A percentile compares a stretch with the other conserved stretches of the same genome.
These are phyloP conservation scores for Paraphaeosphaeria sporulosa DNA, from an alignment of 2,329 filamentous ascomycete species.

Conservation along the genomic window DNA sequence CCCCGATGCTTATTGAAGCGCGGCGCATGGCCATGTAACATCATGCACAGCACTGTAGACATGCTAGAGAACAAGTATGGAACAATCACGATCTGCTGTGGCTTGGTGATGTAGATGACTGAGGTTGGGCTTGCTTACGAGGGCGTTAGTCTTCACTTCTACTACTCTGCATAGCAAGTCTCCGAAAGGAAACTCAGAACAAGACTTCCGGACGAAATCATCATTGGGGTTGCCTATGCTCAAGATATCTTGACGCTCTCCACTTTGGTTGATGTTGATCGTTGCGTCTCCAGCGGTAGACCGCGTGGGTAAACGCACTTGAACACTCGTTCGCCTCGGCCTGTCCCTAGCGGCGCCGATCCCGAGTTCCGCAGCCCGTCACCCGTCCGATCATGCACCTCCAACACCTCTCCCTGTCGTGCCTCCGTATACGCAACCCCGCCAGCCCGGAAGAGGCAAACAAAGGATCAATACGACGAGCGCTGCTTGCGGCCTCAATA, in stretches of 20 bases:
- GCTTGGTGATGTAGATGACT: no score
- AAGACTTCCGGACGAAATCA: background rate
- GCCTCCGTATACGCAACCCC: background rate
- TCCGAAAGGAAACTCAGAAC: background rate
- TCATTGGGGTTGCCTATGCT: background rate
- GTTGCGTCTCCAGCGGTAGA: no score
- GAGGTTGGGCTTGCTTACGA: no score
- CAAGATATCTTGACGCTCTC: background rate
- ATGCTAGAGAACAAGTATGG: background rate
- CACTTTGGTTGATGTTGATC: background rate
- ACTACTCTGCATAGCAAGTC: no score
- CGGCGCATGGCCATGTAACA: constrained; percentile 7
- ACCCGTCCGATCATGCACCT: background rate
- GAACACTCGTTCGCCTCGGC: background rate
- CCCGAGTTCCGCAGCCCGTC: background rate
- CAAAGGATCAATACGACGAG: background rate
- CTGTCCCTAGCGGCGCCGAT: background rate
- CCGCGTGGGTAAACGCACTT: no score
- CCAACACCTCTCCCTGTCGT: no score
- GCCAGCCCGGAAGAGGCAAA: background rate
- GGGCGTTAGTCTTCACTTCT: no score
- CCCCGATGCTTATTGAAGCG: background rate
- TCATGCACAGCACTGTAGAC: constrained; percentile 9
- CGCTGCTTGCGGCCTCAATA: background rate
- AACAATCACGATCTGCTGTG: background rate